A percentile compares a stretch with the other conserved stretches of the same genome.
These are phyloP conservation scores for Teunomyces cretensis DNA, from an alignment of 805 yeast genomes.

Conservation along the genomic window DNA sequence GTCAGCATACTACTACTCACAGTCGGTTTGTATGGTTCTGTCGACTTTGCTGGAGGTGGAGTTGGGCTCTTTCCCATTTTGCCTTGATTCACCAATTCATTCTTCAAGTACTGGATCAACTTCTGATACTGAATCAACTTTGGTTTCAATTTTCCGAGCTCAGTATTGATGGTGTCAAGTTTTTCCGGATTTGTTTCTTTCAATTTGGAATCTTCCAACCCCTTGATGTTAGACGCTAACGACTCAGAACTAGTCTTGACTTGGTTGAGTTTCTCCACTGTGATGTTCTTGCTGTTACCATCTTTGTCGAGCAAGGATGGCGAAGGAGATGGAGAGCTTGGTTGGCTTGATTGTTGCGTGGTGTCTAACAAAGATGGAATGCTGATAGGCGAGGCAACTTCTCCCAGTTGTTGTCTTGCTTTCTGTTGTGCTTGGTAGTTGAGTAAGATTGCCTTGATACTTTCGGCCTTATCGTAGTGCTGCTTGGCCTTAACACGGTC, in stretches of 20 bases:
- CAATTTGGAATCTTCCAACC: conserved; percentile 20
- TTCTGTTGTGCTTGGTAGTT: conserved; percentile 25
- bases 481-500: conserved; percentile 18
- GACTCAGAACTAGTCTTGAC: conserved; percentile 21
- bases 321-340: background rate
- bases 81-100: conserved; percentile 18
- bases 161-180: conserved; percentile 7
- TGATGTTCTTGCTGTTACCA: conserved; percentile 4
- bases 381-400: background rate
- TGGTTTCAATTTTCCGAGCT: conserved; percentile 13
- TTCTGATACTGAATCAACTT: conserved; percentile 23
- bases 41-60: background rate
- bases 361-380: background rate
- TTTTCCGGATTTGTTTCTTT: conserved; percentile 7
- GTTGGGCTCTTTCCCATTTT: conserved; percentile 5
- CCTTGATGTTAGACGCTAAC: conserved; percentile 20
- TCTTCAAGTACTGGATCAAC: conserved; percentile 21
- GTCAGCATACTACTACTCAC: background rate
- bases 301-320: background rate
- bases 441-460: conserved; percentile 24
- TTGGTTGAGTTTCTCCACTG: conserved; percentile 23
- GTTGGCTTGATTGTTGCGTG: background rate
- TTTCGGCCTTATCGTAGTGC: conserved; percentile 25
- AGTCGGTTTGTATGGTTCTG: background rate
- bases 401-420: conserved; percentile 8